A percentile compares a stretch with the other conserved stretches of the same genome.
Conservation (phyloP, 495 filamentous ascomycete genomes). For the Rostrohypoxylon terebratum region DNA sequence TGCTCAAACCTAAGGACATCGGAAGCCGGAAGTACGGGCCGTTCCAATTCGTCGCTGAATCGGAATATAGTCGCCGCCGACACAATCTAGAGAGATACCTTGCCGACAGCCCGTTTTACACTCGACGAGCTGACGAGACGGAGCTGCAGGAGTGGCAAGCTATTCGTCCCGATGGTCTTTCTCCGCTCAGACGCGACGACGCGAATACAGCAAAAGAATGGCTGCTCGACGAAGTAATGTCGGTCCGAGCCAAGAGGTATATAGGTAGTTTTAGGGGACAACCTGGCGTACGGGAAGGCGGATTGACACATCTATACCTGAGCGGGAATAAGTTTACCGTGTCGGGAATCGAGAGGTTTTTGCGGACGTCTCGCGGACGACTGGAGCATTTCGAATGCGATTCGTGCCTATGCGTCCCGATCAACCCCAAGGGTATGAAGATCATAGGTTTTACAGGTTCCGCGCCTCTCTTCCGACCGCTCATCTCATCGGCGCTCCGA, state of each 20-base stretch:
- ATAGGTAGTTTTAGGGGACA: not conserved
- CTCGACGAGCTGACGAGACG: slow-evolving; percentile 30
- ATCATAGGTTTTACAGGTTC: slow-evolving; percentile 53
- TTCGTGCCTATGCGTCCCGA: slow-evolving; percentile 30
- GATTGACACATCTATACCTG: slow-evolving; percentile 59
- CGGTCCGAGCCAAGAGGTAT: not conserved
- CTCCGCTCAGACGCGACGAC: slow-evolving; percentile 47
- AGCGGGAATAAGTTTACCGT: slow-evolving; percentile 54
- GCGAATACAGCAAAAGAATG: slow-evolving; percentile 46
- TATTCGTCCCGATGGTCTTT: slow-evolving; percentile 51
- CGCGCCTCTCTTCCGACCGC: slow-evolving; percentile 58
- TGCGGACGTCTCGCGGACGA: slow-evolving; percentile 50
- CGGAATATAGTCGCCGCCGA: slow-evolving; percentile 49
- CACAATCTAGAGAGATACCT: slow-evolving; percentile 54
- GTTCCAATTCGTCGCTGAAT: slow-evolving; percentile 56
- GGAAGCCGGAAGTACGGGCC: slow-evolving; percentile 48
- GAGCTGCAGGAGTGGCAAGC: slow-evolving; percentile 41
- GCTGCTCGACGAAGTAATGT: slow-evolving; percentile 39
- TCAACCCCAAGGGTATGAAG: slow-evolving; percentile 22
- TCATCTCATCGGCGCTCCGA: slow-evolving; percentile 58
- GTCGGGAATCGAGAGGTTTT: slow-evolving; percentile 46
- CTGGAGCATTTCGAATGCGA: slow-evolving; percentile 61
- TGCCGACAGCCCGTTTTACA: slow-evolving; percentile 56
- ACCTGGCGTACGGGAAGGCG: slow-evolving; percentile 25
- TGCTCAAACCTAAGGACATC: slow-evolving; percentile 30